Conservation (phyloP, 1,139 yeast species). For the Magnusiomyces suaveolens region DNA sequence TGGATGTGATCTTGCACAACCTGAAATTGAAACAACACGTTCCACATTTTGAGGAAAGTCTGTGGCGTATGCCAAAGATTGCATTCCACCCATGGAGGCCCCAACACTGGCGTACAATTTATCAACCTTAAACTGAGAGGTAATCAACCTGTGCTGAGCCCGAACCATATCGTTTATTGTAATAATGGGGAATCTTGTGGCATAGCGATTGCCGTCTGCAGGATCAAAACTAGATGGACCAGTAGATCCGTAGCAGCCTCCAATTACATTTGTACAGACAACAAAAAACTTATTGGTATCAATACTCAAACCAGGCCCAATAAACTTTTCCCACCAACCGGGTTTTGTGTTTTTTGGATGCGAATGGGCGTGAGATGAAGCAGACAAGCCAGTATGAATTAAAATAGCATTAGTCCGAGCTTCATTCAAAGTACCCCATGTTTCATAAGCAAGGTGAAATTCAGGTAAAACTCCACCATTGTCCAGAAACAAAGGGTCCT, state of each 20-base stretch:
- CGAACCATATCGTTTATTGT: constrained; percentile 86
- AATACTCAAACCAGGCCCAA: constrained; percentile 70
- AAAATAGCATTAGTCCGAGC: constrained; percentile 62
- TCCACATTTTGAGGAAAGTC: constrained; percentile 72
- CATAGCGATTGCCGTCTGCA: constrained; percentile 58
- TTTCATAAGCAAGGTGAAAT: constrained; percentile 77
- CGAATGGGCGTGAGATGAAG: constrained; percentile 90
- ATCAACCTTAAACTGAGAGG: constrained; percentile 49
- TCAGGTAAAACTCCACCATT: constrained; percentile 72
- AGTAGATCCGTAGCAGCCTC: constrained; percentile 92
- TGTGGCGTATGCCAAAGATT: constrained; percentile 75
- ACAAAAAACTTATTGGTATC: constrained; percentile 77
- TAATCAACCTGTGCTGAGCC: constrained; percentile 66
- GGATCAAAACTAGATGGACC: constrained; percentile 86
- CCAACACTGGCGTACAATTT: constrained; percentile 76
- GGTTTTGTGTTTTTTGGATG: constrained; percentile 57
- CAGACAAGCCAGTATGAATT: constrained; percentile 84
- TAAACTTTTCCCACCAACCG: constrained; percentile 96
- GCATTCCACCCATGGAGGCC: constrained; percentile 97
- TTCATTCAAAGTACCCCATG: constrained; percentile 71
- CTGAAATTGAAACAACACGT: constrained; percentile 68
- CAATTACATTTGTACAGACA: constrained; percentile 81
- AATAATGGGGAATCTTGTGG: constrained; percentile 78
- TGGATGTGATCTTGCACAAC: constrained; percentile 91
- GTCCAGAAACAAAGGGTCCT: constrained; percentile 57